A percentile compares a stretch with the other conserved stretches of the same genome.
These are phyloP conservation scores for Yarrowia phangngaensis DNA, from an alignment of 805 yeast genomes.

Conservation along the genomic window DNA sequence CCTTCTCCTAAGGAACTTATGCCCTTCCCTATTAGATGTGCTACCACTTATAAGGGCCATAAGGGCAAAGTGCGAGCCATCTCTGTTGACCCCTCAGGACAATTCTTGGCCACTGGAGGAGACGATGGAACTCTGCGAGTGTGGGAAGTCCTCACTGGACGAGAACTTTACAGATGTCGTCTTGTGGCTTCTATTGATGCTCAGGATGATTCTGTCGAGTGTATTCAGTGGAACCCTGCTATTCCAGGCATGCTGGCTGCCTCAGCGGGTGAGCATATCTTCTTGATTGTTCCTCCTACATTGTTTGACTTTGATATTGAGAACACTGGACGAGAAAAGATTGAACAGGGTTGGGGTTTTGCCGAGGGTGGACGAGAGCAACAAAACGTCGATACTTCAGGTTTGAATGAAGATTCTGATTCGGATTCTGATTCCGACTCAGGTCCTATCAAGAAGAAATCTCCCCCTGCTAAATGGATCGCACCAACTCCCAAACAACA, in stretches of 20 bases:
- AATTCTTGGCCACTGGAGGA: conserved; percentile 96
- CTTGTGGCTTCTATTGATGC: conserved; percentile 41
- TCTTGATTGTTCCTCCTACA: conserved; percentile 74
- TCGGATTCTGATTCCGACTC: conserved; percentile 40
- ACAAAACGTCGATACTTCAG: conserved; percentile 34
- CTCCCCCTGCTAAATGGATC: conserved; percentile 73
- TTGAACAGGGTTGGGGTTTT: conserved; percentile 91
- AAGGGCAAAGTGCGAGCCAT: conserved; percentile 74
- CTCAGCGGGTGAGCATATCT: conserved; percentile 75
- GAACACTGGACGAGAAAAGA: conserved; percentile 67
- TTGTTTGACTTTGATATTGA: conserved; percentile 85
- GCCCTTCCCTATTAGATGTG: conserved; percentile 91
- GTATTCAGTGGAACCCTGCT: conserved; percentile 86
- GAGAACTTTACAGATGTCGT: conserved; percentile 68
- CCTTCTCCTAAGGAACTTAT: conserved; percentile 95
- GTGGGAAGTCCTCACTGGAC: conserved; percentile 96
- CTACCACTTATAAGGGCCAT: conserved; percentile 83
- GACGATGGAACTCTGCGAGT: conserved; percentile 93
- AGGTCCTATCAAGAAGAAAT: conserved; percentile 35
- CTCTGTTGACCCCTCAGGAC: conserved; percentile 81
- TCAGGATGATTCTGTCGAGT: conserved; percentile 72
- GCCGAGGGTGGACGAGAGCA: conserved; percentile 43
- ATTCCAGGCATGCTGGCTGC: conserved; percentile 70
- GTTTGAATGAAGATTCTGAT: conserved; percentile 38
- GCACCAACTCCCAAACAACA: conserved; percentile 66